Evolutionary conservation across 1,139 yeast species (phyloP).

Genomic region (Pneumocystis jirovecii): DNA sequence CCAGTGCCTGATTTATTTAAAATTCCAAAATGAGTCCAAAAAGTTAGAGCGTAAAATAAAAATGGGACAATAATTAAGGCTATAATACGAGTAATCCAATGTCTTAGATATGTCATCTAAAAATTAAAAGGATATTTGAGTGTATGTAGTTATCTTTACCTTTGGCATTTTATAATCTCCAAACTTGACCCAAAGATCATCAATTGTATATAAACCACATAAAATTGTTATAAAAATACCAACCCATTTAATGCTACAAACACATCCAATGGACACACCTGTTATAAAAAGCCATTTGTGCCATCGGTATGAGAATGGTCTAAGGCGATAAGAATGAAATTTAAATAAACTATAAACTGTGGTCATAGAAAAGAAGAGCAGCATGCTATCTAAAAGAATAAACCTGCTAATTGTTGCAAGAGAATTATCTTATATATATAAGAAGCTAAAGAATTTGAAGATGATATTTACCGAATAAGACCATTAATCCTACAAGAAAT

Average conservation of each 20-base stretch:
- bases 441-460: not conserved
- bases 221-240: slow-evolving; percentile 74
- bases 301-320: slow-evolving; percentile 67
- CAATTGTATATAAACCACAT: slow-evolving; percentile 71
- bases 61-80: slow-evolving; percentile 63
- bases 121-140: not conserved
- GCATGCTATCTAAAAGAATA: slow-evolving; percentile 90
- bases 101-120: slow-evolving; percentile 33
- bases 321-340: slow-evolving; percentile 58
- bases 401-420: slow-evolving; percentile 83
- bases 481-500: slow-evolving; percentile 82
- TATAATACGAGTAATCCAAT: slow-evolving; percentile 60
- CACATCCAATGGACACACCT: slow-evolving; percentile 82
- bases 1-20: slow-evolving; percentile 82
- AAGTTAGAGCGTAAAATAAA: slow-evolving; percentile 49
- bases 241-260: slow-evolving; percentile 79
- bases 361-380: slow-evolving; percentile 76
- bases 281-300: slow-evolving; percentile 77
- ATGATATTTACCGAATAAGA: slow-evolving; percentile 20
- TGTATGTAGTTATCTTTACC: not conserved
- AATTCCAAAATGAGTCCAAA: slow-evolving; percentile 65
- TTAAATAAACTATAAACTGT: slow-evolving; percentile 64
- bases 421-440: slow-evolving; percentile 52
- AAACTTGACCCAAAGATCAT: slow-evolving; percentile 54
- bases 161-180: slow-evolving; percentile 35